Evolutionary conservation across 208 protist genomes (phyloP).

Genomic region (Leishmania aethiopica): DNA sequence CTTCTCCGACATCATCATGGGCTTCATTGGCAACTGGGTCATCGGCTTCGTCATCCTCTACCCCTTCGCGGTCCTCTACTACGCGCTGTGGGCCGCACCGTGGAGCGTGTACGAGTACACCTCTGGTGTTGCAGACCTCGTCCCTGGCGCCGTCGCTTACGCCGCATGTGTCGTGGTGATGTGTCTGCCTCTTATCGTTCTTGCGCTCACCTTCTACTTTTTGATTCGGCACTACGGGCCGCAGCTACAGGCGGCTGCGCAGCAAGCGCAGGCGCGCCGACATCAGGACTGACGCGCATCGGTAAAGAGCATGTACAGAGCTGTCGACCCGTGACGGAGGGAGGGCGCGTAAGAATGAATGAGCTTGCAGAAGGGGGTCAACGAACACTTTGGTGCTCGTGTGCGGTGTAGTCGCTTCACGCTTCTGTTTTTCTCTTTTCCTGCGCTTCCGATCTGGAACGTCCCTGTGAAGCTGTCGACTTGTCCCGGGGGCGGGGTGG

Average conservation of each 20-base stretch:
- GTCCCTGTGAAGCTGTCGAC: background rate
- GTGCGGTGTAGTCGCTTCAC: background rate
- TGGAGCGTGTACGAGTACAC: constrained; percentile 81
- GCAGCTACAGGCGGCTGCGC: constrained; percentile 31
- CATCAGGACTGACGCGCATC: constrained; percentile 15
- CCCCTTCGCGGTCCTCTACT: constrained; percentile 85
- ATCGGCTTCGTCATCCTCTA: constrained; percentile 79
- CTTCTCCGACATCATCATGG: constrained; percentile 76
- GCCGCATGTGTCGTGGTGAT: constrained; percentile 61
- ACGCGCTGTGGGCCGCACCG: constrained; percentile 78
- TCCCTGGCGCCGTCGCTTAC: constrained; percentile 66
- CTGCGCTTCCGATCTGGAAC: background rate
- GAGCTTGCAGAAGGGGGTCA: background rate
- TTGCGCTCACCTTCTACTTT: constrained; percentile 45
- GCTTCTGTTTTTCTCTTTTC: background rate
- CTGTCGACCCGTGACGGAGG: background rate
- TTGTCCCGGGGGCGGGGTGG: background rate
- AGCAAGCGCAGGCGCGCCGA: constrained; percentile 28
- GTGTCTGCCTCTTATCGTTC: constrained; percentile 57
- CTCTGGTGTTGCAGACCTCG: constrained; percentile 57
- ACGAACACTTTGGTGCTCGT: background rate
- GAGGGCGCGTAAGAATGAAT: background rate
- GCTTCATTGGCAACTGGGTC: constrained; percentile 86
- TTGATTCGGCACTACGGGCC: constrained; percentile 39
- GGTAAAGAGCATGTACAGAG: background rate